phyloP scores from a whole-genome alignment of 148 eudicot genomes.

The Persicaria maculosa region DNA sequence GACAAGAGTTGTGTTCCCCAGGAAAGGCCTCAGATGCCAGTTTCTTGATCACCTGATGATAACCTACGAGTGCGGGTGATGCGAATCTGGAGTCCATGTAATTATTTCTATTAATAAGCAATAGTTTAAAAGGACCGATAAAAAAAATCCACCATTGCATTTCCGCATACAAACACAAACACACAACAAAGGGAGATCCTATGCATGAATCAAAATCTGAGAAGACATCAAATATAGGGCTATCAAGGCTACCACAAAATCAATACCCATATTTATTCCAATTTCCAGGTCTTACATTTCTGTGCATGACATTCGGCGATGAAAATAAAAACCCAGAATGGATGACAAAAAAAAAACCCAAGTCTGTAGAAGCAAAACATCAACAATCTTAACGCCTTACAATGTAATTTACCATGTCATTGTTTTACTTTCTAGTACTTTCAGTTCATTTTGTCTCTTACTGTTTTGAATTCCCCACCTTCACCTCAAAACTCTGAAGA shows the following conservation, averaged over 20 bases:
- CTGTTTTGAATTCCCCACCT: too few relatives aligned
- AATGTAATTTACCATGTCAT: background rate
- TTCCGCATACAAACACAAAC: background rate
- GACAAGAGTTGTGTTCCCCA: background rate
- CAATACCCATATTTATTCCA: background rate
- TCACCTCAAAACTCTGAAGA: background rate
- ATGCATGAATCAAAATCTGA: background rate
- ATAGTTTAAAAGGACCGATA: background rate
- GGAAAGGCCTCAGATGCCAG: conserved; percentile 3
- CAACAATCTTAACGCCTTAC: background rate
- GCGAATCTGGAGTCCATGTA: conserved; percentile 22
- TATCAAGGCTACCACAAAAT: background rate
- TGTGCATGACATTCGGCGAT: too few relatives aligned
- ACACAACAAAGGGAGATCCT: background rate
- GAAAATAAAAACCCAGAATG: background rate
- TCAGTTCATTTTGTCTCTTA: background rate
- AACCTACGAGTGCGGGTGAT: conserved; percentile 26
- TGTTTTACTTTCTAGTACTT: background rate
- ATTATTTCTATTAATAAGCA: background rate
- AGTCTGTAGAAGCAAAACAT: background rate
- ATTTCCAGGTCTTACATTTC: background rate
- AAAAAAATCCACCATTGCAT: background rate
- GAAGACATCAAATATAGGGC: background rate
- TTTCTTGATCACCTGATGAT: conserved; percentile 13
- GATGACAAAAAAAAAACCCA: background rate